Evolutionary conservation across 495 filamentous ascomycete genomes (phyloP).

Genomic region (Neurospora pannonica): DNA sequence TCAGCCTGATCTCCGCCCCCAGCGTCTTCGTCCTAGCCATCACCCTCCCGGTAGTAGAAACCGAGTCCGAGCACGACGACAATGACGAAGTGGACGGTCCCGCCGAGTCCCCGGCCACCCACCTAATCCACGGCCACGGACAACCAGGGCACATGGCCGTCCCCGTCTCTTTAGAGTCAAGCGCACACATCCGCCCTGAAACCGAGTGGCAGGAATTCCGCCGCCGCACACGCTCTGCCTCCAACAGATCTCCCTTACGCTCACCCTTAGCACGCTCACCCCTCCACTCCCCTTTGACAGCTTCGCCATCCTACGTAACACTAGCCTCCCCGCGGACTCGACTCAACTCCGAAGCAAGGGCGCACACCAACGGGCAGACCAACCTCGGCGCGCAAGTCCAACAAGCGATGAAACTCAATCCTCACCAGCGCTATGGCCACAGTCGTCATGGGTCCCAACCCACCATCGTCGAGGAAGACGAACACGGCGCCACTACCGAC

Average conservation of each 20-base stretch:
- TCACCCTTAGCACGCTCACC: background rate
- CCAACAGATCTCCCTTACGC: background rate
- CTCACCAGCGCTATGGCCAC: background rate
- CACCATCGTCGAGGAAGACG: background rate
- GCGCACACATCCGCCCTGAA: slow-evolving; percentile 21
- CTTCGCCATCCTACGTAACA: slow-evolving; percentile 7
- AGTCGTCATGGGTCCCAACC: background rate
- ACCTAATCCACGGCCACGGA: slow-evolving; percentile 2
- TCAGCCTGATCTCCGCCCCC: slow-evolving; percentile 73
- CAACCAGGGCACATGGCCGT: slow-evolving; percentile 18
- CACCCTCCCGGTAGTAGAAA: slow-evolving; percentile 85
- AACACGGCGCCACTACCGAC: background rate
- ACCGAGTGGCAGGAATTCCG: slow-evolving; percentile 47
- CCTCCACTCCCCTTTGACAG: slow-evolving; percentile 3
- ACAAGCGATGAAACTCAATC: background rate
- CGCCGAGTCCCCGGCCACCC: slow-evolving; percentile 13
- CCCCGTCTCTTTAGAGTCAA: slow-evolving; percentile 22
- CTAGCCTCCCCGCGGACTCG: background rate
- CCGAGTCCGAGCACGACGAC: slow-evolving; percentile 39
- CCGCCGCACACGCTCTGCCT: slow-evolving; percentile 29
- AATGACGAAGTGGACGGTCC: slow-evolving; percentile 26
- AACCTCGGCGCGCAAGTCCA: background rate
- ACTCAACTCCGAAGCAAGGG: background rate
- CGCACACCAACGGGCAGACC: background rate
- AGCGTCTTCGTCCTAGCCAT: slow-evolving; percentile 85